Conservation (phyloP, 192 early-diverging fungal species). For the Phycomyces nitens region DNA sequence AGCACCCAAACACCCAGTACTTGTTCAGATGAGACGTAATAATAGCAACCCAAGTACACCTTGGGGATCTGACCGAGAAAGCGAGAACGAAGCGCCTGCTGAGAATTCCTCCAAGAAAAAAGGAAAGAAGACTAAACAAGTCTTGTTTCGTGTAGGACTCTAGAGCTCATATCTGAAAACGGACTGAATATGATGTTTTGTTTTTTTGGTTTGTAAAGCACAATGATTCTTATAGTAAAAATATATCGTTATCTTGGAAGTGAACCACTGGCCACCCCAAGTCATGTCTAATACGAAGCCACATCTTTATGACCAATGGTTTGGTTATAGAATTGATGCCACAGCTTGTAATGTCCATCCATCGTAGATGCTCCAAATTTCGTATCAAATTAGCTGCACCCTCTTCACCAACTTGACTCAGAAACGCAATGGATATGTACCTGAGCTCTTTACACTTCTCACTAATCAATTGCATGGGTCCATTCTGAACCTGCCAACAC, state of each 20-base stretch:
- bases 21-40: constrained; percentile 27
- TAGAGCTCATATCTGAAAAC: background rate
- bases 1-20: constrained; percentile 23
- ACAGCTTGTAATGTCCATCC: constrained; percentile 15
- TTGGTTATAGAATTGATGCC: constrained; percentile 16
- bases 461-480: background rate
- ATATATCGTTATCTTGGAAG: background rate
- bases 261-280: background rate
- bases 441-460: background rate
- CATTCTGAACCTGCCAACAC: constrained; percentile 12
- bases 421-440: constrained; percentile 14
- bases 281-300: background rate
- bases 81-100: constrained; percentile 13
- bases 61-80: constrained; percentile 5
- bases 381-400: constrained; percentile 1
- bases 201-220: background rate
- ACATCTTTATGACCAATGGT: background rate
- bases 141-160: constrained; percentile 58
- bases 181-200: background rate
- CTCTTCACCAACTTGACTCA: constrained; percentile 6
- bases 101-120: constrained; percentile 40
- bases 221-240: background rate
- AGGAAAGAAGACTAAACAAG: constrained; percentile 53
- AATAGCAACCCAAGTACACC: background rate
- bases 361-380: background rate